Percentiles rank a stretch among this genome's conserved stretches.
Conservation (phyloP, 371 early-diverging fungal species). For the Rhizopus delemar region DNA sequence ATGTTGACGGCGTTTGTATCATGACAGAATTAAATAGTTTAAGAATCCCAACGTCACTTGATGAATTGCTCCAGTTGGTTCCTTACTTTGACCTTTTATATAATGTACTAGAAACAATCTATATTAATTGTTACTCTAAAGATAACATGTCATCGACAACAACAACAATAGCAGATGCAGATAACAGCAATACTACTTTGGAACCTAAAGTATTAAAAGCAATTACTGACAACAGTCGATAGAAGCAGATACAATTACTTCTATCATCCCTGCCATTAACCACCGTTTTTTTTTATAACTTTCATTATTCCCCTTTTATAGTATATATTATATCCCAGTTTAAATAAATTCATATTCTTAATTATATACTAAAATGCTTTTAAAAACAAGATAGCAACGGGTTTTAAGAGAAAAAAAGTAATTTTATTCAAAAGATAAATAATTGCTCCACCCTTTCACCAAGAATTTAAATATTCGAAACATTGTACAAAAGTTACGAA, state of each 20-base stretch:
- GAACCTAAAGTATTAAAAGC: conserved; percentile 12
- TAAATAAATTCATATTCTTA: neutral
- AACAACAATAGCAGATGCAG: conserved; percentile 11
- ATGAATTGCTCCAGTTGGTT: conserved; percentile 13
- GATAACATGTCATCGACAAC: conserved; percentile 7
- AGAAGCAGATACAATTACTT: conserved; percentile 11
- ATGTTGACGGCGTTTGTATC: conserved; percentile 10
- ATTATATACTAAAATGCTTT: neutral
- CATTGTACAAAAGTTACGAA: no score
- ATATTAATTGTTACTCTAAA: conserved; percentile 10
- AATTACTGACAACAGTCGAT: conserved; percentile 10
- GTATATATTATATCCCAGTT: conserved; percentile 2
- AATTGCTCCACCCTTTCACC: no score
- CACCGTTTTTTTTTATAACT: conserved; percentile 3
- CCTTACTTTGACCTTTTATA: conserved; percentile 19
- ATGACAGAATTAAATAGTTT: conserved; percentile 18
- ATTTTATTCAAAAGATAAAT: no score
- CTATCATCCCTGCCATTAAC: no score
- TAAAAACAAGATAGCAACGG: no score
- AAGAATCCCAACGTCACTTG: conserved; percentile 12
- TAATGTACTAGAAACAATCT: conserved; percentile 18
- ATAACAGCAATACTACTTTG: conserved; percentile 8
- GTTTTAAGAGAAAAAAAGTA: no score
- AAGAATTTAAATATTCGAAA: no score
- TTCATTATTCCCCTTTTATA: conserved; percentile 1